phyloP scores from a whole-genome alignment of 306 rosid species.

The Cicer arietinum region DNA sequence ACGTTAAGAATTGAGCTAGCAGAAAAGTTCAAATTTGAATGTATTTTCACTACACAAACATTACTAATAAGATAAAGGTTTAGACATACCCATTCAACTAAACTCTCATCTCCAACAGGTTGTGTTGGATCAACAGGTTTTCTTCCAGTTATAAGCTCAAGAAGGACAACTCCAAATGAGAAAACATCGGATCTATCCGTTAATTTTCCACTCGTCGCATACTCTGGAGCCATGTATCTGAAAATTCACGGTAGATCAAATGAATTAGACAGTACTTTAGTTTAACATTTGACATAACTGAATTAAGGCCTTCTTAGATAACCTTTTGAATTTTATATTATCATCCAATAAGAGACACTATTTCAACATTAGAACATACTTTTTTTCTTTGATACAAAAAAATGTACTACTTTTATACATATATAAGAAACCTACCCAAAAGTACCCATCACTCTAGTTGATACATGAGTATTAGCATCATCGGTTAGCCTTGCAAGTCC shows the following conservation, averaged over 20 bases:
- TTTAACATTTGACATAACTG: conserved; percentile 3
- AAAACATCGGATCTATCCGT: conserved; percentile 96
- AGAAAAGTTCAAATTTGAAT: too few species aligned
- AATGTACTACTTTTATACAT: neutral
- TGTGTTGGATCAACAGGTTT: conserved; percentile 82
- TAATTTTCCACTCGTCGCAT: conserved; percentile 91
- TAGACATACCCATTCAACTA: conserved; percentile 95
- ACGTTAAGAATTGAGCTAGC: too few species aligned
- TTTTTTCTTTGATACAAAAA: neutral
- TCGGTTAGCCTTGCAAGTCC: conserved; percentile 90
- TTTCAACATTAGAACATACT: too few species aligned
- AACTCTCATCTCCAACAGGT: conserved; percentile 95
- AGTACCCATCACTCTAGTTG: conserved; percentile 98
- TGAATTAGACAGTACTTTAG: conserved; percentile 9
- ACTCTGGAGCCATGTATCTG: conserved; percentile 98
- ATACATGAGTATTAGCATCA: conserved; percentile 78
- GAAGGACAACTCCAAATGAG: conserved; percentile 94
- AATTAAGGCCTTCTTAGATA: too few species aligned
- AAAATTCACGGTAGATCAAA: conserved; percentile 27
- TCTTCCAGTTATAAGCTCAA: conserved; percentile 88
- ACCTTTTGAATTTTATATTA: too few species aligned
- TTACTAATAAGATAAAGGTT: conserved; percentile 27
- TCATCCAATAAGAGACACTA: too few species aligned
- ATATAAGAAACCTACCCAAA: conserved; percentile 77
- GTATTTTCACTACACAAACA: too few species aligned